Conservation (phyloP, 768 basidiomycete species). For the Rhodotorula diobovata region DNA sequence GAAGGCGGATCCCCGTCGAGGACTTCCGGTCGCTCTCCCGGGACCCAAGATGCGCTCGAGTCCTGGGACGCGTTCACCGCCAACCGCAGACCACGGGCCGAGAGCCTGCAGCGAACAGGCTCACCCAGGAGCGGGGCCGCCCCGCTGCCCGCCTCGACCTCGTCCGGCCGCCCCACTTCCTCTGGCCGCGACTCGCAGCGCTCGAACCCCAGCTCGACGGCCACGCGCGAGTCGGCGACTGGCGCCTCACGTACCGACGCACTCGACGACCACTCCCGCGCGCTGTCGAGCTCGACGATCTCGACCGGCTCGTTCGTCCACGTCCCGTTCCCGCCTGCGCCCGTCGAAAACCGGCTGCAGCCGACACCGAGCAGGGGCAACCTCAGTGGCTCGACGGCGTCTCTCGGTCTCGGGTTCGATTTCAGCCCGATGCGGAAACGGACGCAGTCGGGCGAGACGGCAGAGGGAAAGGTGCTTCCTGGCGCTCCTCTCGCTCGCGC, state of each 20-base stretch:
- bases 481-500: background rate
- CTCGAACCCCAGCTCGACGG: background rate
- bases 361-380: background rate
- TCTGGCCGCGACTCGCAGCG: background rate
- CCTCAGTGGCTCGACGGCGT: background rate
- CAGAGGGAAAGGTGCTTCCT: background rate
- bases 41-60: background rate
- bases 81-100: too few relatives aligned
- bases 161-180: background rate
- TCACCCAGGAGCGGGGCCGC: background rate
- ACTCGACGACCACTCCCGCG: background rate
- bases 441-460: background rate
- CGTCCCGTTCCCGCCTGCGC: slow-evolving; percentile 3
- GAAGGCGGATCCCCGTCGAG: background rate
- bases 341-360: background rate
- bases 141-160: slow-evolving; percentile 6
- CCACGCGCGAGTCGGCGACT: background rate
- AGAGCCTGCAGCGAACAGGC: too few relatives aligned
- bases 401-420: background rate
- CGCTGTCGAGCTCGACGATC: background rate
- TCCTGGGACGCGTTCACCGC: background rate
- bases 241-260: background rate
- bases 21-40: background rate
- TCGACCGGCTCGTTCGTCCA: slow-evolving; percentile 19
- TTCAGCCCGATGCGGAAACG: slow-evolving; percentile 13